Conservation (phyloP, 345 rosid species). For the Populus euphratica region DNA sequence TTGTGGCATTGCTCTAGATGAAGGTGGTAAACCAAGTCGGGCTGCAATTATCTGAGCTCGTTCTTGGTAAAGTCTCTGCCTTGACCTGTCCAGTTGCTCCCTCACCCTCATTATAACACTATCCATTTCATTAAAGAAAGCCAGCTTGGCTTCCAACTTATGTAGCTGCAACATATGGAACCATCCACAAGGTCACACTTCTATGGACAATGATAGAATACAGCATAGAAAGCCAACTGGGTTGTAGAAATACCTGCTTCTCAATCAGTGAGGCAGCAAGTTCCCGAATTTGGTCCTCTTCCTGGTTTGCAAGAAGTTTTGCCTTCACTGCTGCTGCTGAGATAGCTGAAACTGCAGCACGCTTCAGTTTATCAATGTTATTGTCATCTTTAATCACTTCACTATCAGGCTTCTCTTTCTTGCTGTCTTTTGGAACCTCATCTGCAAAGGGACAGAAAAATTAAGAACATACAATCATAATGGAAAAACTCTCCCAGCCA, state of each 20-base stretch:
- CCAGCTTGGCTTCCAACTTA: slow-evolving; percentile 79
- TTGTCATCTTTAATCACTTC: slow-evolving; percentile 45
- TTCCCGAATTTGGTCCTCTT: slow-evolving; percentile 77
- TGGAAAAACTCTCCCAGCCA: neutral
- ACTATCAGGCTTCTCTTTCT: slow-evolving; percentile 38
- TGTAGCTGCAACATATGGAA: slow-evolving; percentile 50
- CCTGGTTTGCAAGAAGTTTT: slow-evolving; percentile 71
- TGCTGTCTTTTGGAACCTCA: slow-evolving; percentile 33
- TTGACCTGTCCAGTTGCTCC: slow-evolving; percentile 91
- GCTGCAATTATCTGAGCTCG: slow-evolving; percentile 91
- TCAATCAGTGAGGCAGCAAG: slow-evolving; percentile 70
- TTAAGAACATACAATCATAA: neutral
- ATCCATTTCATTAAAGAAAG: slow-evolving; percentile 81
- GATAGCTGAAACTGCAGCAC: slow-evolving; percentile 72
- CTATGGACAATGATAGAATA: neutral
- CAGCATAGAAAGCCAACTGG: neutral
- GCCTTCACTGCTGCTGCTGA: slow-evolving; percentile 98
- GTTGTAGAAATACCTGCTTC: slow-evolving; percentile 60
- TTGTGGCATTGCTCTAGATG: slow-evolving; percentile 56
- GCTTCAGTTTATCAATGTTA: slow-evolving; percentile 58
- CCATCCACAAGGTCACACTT: slow-evolving; percentile 2
- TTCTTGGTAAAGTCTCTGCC: slow-evolving; percentile 83
- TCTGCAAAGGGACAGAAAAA: slow-evolving; percentile 18
- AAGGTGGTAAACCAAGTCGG: slow-evolving; percentile 67
- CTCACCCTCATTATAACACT: slow-evolving; percentile 55